These are phyloP conservation scores for Linnemannia schmuckeri DNA, from an alignment of 192 early-diverging fungal species.

Conservation along the genomic window DNA sequence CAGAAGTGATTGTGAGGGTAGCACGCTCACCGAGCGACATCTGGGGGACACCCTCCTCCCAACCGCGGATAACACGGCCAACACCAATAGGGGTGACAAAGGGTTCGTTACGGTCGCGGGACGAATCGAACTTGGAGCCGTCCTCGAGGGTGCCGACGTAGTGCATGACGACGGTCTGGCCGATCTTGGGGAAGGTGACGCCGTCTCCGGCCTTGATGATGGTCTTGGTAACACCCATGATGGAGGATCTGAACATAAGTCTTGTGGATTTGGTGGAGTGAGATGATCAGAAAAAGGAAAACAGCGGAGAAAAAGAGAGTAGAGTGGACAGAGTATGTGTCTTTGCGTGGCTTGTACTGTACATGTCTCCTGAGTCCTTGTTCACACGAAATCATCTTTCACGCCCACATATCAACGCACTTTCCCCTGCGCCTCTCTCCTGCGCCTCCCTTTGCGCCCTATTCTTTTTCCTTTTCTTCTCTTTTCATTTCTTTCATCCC, in stretches of 20 bases:
- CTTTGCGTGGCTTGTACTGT: conserved; percentile 10
- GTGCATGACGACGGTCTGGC: conserved; percentile 73
- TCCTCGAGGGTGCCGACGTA: conserved; percentile 64
- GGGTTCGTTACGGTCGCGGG: conserved; percentile 83
- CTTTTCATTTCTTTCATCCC: not conserved
- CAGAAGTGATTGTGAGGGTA: conserved; percentile 81
- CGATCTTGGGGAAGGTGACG: conserved; percentile 56
- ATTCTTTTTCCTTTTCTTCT: not conserved
- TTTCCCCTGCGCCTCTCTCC: not conserved
- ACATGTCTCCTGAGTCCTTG: not conserved
- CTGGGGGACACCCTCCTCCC: conserved; percentile 83
- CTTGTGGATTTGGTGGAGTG: not conserved
- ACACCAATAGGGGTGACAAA: conserved; percentile 93
- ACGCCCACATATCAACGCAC: not conserved
- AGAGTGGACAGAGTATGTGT: not conserved
- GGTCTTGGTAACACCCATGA: conserved; percentile 45
- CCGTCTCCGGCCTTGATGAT: conserved; percentile 30
- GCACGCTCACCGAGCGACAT: conserved; percentile 92
- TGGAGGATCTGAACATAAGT: not conserved
- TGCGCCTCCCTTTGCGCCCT: not conserved
- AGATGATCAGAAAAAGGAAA: not conserved
- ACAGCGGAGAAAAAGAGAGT: not conserved
- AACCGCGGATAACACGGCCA: conserved; percentile 87
- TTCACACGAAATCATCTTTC: too few species aligned
- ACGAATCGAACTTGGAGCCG: conserved; percentile 91